Evolutionary conservation across 352 stramenopile genomes (phyloP).

Genomic region (Blastocystis sp.): DNA sequence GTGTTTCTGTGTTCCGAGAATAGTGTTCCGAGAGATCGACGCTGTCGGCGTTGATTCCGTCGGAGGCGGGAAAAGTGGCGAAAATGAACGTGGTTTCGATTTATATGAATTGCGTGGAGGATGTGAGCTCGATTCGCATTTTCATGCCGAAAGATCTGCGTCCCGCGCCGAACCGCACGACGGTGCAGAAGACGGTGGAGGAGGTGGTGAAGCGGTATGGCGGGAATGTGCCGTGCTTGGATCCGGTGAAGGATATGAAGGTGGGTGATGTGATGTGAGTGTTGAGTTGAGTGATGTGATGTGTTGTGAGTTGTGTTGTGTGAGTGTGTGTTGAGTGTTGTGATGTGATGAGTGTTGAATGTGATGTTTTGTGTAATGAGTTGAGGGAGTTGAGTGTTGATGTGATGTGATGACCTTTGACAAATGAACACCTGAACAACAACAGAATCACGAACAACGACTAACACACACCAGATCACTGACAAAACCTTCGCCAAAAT

Average conservation of each 20-base stretch:
- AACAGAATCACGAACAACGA: constrained; percentile 30
- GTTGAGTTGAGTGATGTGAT: not conserved
- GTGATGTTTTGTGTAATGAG: not conserved
- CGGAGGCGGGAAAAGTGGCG: constrained; percentile 39
- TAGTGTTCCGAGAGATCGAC: constrained; percentile 61
- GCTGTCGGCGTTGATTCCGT: constrained; percentile 34
- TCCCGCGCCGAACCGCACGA: constrained; percentile 77
- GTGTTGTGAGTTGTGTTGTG: not conserved
- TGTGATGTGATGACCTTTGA: too few relatives aligned
- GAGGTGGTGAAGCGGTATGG: constrained; percentile 81
- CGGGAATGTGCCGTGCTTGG: constrained; percentile 76
- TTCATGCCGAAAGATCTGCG: constrained; percentile 80
- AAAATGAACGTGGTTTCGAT: constrained; percentile 79
- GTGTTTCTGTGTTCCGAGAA: not conserved
- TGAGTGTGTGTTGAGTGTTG: not conserved
- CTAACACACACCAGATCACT: constrained; percentile 80
- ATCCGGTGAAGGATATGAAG: constrained; percentile 75
- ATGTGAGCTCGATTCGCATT: constrained; percentile 80
- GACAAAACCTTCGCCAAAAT: constrained; percentile 87
- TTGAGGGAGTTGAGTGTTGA: too few relatives aligned
- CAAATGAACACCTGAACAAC: too few relatives aligned
- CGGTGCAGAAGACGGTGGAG: constrained; percentile 79
- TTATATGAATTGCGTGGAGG: constrained; percentile 79
- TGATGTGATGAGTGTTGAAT: constrained; percentile 33
- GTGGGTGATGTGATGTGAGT: not conserved